These are phyloP conservation scores for Gnomoniopsis sp. DNA, from an alignment of 2,329 filamentous ascomycete genomes.

Conservation along the genomic window DNA sequence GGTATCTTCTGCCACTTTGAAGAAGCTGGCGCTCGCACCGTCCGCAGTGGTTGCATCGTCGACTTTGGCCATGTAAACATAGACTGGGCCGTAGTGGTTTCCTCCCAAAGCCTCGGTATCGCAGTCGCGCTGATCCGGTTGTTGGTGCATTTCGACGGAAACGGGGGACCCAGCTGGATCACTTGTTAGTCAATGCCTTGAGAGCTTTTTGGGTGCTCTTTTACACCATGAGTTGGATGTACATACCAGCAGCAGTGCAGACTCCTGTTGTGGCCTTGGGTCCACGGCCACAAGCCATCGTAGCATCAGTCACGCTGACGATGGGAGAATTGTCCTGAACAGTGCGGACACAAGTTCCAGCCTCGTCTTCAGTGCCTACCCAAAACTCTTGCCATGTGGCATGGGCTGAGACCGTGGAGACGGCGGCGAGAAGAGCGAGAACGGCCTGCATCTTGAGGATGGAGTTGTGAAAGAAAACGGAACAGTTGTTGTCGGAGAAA, in stretches of 20 bases:
- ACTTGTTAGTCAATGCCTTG: slow-evolving; percentile 24
- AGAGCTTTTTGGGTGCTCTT: neutral
- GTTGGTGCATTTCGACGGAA: slow-evolving; percentile 52
- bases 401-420: slow-evolving; percentile 7
- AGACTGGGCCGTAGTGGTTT: slow-evolving; percentile 51
- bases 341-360: slow-evolving; percentile 4
- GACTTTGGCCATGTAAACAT: slow-evolving; percentile 50
- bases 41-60: slow-evolving; percentile 42
- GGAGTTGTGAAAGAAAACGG: neutral
- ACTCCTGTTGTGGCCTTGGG: slow-evolving; percentile 28
- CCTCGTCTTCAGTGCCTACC: slow-evolving; percentile 10
- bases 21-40: slow-evolving; percentile 40
- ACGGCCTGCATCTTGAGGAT: neutral
- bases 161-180: slow-evolving; percentile 41
- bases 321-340: slow-evolving; percentile 43
- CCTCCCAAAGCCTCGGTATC: slow-evolving; percentile 49
- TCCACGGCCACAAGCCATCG: slow-evolving; percentile 39
- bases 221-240: neutral
- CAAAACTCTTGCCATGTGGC: slow-evolving; percentile 10
- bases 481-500: neutral
- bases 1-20: slow-evolving; percentile 51
- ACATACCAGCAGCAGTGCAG: slow-evolving; percentile 23
- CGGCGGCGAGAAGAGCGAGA: slow-evolving; percentile 4
- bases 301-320: slow-evolving; percentile 34
- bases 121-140: slow-evolving; percentile 38